These are phyloP conservation scores for Galeopsis tetrahit DNA, from an alignment of 257 asterid genomes.

Conservation along the genomic window DNA sequence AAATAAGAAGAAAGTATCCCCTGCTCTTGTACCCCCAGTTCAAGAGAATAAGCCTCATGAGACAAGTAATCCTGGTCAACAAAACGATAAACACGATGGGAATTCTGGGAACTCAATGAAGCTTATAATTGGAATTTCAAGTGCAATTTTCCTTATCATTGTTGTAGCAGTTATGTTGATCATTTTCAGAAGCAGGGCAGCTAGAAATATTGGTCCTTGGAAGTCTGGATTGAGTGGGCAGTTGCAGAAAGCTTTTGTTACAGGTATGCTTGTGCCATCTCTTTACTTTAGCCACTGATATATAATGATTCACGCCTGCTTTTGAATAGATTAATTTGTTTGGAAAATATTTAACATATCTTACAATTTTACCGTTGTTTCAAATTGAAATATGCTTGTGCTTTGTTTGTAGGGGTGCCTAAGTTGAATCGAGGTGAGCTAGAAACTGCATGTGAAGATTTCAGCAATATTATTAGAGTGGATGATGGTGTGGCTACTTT, in stretches of 20 bases:
- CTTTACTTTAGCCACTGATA: background rate
- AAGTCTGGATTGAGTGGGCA: constrained; percentile 92
- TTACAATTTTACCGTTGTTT: background rate
- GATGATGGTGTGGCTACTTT: constrained; percentile 57
- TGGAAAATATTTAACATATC: background rate
- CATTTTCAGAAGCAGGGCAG: constrained; percentile 66
- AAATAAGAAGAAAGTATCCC: constrained; percentile 41
- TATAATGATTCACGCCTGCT: constrained; percentile 4
- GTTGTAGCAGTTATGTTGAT: constrained; percentile 44
- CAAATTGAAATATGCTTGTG: background rate
- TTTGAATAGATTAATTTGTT: background rate
- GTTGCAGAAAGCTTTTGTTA: constrained; percentile 88
- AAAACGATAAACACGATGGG: constrained; percentile 32
- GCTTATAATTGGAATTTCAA: constrained; percentile 52
- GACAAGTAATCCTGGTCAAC: constrained; percentile 32
- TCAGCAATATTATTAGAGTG: constrained; percentile 72
- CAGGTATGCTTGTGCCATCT: constrained; percentile 54
- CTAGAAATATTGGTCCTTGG: constrained; percentile 78
- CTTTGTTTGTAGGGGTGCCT: constrained; percentile 75
- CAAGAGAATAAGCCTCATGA: constrained; percentile 32
- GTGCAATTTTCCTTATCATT: constrained; percentile 50
- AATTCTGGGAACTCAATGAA: constrained; percentile 43
- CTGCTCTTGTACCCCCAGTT: constrained; percentile 39
- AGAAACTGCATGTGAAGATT: constrained; percentile 93
- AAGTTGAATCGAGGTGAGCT: constrained; percentile 84